Evolutionary conservation across 306 rosid species (phyloP).

Genomic region (Benincasa hispida): DNA sequence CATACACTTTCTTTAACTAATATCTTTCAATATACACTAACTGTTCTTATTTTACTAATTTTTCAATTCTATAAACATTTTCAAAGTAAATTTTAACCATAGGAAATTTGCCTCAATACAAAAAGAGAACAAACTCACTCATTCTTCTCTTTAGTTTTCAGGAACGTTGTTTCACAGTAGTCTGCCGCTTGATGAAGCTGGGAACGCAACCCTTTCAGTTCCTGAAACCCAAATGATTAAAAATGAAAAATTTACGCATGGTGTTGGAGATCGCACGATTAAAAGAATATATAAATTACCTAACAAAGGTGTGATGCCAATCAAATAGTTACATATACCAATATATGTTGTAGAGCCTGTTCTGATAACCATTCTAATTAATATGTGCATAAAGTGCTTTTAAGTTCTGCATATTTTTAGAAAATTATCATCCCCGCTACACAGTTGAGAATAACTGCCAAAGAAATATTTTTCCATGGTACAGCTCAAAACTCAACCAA

Average conservation of each 20-base stretch:
- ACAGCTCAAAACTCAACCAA: neutral
- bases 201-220: constrained; percentile 47
- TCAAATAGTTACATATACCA: neutral
- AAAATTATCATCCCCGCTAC: neutral
- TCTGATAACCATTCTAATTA: neutral
- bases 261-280: neutral
- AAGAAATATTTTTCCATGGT: neutral
- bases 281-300: neutral
- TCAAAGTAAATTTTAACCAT: neutral
- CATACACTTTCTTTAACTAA: neutral
- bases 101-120: neutral
- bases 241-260: neutral
- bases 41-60: neutral
- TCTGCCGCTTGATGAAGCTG: constrained; percentile 94
- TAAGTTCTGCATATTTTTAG: neutral
- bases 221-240: constrained; percentile 22
- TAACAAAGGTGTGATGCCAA: neutral
- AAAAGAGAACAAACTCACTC: constrained; percentile 32
- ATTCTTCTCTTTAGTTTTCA: constrained; percentile 45
- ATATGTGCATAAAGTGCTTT: neutral
- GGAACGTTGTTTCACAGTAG: constrained; percentile 62
- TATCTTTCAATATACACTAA: neutral
- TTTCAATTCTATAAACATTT: neutral
- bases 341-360: neutral
- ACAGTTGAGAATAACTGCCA: neutral